Evolutionary conservation across 2,329 filamentous ascomycete genomes (phyloP).

Genomic region (Alternaria sp.): DNA sequence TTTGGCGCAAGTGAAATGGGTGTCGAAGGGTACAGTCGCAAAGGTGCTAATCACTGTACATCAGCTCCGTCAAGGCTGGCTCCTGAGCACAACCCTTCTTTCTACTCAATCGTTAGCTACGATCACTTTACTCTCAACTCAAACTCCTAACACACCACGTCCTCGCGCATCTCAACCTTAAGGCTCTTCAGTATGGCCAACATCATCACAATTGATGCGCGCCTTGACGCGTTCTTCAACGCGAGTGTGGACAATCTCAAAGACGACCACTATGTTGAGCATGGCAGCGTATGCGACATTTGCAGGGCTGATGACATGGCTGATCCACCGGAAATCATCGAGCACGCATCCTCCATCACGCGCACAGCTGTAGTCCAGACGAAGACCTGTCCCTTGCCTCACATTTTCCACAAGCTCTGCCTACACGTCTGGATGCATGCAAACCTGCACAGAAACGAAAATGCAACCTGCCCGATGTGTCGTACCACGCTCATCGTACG

Average conservation of each 20-base stretch:
- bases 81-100: neutral
- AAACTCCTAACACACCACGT: neutral
- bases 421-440: neutral
- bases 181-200: neutral
- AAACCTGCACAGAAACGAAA: neutral
- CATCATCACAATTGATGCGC: neutral
- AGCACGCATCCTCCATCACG: neutral
- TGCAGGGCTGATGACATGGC: neutral
- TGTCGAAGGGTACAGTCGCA: too few relatives aligned
- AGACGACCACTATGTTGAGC: neutral
- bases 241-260: neutral
- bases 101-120: neutral
- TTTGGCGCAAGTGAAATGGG: too few relatives aligned
- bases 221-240: neutral
- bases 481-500: neutral
- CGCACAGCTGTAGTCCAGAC: neutral
- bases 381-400: neutral
- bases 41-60: too few relatives aligned
- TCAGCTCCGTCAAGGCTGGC: too few relatives aligned
- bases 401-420: neutral
- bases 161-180: neutral
- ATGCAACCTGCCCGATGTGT: neutral
- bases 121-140: neutral
- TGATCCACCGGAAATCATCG: neutral
- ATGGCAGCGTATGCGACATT: neutral